These are phyloP conservation scores for Nakaseomyces glabratus DNA, from an alignment of 1,139 yeast genomes.

Conservation along the genomic window DNA sequence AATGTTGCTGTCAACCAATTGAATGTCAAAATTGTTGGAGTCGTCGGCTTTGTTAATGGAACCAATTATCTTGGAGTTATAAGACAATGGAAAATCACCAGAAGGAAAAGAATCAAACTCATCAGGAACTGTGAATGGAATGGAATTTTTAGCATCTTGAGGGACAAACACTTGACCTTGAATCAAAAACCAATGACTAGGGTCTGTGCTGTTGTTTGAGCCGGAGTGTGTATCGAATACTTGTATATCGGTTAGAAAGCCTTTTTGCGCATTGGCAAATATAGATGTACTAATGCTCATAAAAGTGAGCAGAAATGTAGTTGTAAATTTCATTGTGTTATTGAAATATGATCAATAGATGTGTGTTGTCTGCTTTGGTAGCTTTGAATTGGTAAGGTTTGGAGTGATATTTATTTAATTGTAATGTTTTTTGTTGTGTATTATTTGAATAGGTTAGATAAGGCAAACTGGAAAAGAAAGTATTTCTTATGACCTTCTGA, in stretches of 20 bases:
- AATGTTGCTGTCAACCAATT: conserved; percentile 10
- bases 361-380: too few species aligned
- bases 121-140: conserved; percentile 22
- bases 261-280: conserved; percentile 13
- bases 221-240: conserved; percentile 21
- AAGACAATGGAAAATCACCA: conserved; percentile 15
- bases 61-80: conserved; percentile 18
- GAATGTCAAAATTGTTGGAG: conserved; percentile 20
- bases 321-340: too few species aligned
- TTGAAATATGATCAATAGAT: too few species aligned
- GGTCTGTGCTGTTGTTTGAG: conserved; percentile 19
- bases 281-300: too few species aligned
- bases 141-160: conserved; percentile 14
- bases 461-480: too few species aligned
- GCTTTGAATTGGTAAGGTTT: too few species aligned
- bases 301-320: background rate
- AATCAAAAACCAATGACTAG: conserved; percentile 24
- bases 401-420: too few species aligned
- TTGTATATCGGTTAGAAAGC: conserved; percentile 12
- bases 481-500: too few species aligned
- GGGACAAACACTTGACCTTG: conserved; percentile 22
- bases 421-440: too few species aligned
- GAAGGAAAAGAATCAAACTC: conserved; percentile 19
- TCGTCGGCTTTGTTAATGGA: conserved; percentile 13
- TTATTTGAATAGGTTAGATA: too few species aligned